Percentiles rank a stretch among this genome's conserved stretches.
Conservation (phyloP, 2,329 filamentous ascomycete genomes). For the Chrysoporthe austroafricana region DNA sequence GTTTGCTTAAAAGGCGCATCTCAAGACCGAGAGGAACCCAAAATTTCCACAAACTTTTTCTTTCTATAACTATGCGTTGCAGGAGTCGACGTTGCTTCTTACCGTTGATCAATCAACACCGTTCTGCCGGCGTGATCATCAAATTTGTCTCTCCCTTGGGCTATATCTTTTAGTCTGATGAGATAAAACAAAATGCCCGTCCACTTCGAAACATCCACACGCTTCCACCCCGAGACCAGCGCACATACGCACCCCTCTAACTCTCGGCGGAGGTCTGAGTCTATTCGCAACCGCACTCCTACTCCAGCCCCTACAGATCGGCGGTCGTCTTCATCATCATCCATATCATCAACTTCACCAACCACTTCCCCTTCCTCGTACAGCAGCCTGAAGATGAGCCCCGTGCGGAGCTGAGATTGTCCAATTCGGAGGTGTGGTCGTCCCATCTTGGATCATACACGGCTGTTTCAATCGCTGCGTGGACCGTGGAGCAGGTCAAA, state of each 20-base stretch:
- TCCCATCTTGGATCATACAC: not conserved
- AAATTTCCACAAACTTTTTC: not conserved
- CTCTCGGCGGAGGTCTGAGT: slow-evolving; percentile 18
- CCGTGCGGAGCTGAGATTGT: not conserved
- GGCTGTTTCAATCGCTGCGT: too few relatives aligned
- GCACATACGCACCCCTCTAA: slow-evolving; percentile 21
- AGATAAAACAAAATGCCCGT: slow-evolving; percentile 21
- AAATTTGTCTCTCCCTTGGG: not conserved
- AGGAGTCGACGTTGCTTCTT: slow-evolving; percentile 19
- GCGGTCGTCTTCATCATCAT: slow-evolving; percentile 21
- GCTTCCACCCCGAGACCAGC: slow-evolving; percentile 26
- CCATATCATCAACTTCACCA: slow-evolving; percentile 12
- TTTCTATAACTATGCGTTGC: slow-evolving; percentile 8
- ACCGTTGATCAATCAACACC: not conserved
- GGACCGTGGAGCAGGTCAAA: too few relatives aligned
- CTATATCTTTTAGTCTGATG: not conserved
- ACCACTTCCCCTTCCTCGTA: not conserved
- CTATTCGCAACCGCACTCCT: slow-evolving; percentile 22
- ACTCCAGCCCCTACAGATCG: slow-evolving; percentile 23
- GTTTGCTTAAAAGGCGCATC: not conserved
- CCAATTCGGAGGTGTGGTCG: not conserved
- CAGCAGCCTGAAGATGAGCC: slow-evolving; percentile 22
- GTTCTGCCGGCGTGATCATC: slow-evolving; percentile 7
- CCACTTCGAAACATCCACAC: slow-evolving; percentile 26
- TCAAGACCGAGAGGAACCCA: not conserved